Base-by-base conservation (phyloP, 345 rosid species). In the Leavenworthia alabamica region DNA sequence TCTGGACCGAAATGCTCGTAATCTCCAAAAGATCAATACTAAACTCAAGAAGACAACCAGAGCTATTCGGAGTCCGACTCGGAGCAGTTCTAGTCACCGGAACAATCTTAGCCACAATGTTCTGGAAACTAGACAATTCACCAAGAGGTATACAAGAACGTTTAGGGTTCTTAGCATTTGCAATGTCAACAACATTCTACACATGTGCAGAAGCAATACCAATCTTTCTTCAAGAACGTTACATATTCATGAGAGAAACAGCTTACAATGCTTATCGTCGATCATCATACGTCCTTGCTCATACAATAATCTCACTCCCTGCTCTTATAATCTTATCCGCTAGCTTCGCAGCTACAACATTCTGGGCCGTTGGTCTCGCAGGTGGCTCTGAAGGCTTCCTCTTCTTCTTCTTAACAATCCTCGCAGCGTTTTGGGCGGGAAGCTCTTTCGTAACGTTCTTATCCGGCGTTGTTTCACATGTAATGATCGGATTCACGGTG, bases 201-300 rank as follows among this genome's bases (percentile, higher is more conserved):
- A 89, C 93, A 3, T 92, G 97, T 27, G 95, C 93, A 9, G 97
- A 89, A 65, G 93, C 96, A 8, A 81, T 86, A 46, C 98, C 95
- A 1, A 86, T 81, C 5, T 92, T 92, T 63, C 89, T 92, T 22
- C 95, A 86, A 40, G 98, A 92, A 56, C 77, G 93, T 10, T 86
- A 89, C 80, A 89, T 89, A 51, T 92, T 89, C 96, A 84, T 92
- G 93, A 76, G 98, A 53, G 98, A 92, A 78, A 92, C 98, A 0
- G 93, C 97, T 33, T 81, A 89, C 70, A 92, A 92, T 43, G 95
- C 98, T 5, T 92, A 92, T 36, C 77, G 98, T 1, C 49, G 98
- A 5, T 89, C 89, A 3, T 92, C 98, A 0, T 89, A 92, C 70
- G 96, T 92, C 59, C 82, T 92, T 4, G 81, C 98, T 17, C 96